phyloP scores from a whole-genome alignment of 1,284 basidiomycete species.

The Earliella scabrosa region DNA sequence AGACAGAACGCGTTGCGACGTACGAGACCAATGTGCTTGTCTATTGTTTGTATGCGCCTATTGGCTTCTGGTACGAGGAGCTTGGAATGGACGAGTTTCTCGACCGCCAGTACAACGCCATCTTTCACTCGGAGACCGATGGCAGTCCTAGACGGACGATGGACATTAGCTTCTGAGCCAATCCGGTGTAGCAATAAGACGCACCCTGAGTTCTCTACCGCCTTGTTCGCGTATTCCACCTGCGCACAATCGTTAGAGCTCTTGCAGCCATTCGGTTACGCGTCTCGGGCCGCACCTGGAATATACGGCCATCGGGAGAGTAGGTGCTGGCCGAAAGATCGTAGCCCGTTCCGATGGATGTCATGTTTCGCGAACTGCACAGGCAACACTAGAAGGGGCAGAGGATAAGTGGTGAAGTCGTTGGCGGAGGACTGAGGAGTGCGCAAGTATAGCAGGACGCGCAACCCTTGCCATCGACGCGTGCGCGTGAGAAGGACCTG shows the following conservation, averaged over 20 bases:
- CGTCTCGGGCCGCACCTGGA: conserved; percentile 69
- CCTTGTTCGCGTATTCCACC: conserved; percentile 99
- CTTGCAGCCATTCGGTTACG: conserved; percentile 21
- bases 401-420: background rate
- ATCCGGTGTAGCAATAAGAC: conserved; percentile 19
- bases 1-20: background rate
- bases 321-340: conserved; percentile 99
- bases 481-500: conserved; percentile 37
- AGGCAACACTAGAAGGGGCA: conserved; percentile 1
- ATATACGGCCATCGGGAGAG: conserved; percentile 97
- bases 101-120: conserved; percentile 93
- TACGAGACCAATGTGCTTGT: conserved; percentile 92
- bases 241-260: conserved; percentile 35
- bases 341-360: conserved; percentile 98
- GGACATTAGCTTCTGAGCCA: background rate
- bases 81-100: conserved; percentile 98
- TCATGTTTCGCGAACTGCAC: conserved; percentile 59
- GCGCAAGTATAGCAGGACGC: conserved; percentile 34
- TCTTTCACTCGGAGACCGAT: conserved; percentile 94
- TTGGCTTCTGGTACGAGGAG: conserved; percentile 94
- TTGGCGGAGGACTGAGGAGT: conserved; percentile 2
- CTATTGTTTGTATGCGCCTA: conserved; percentile 91
- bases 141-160: conserved; percentile 65
- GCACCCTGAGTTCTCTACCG: conserved; percentile 97
- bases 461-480: conserved; percentile 40